Evolutionary conservation across 345 rosid species (phyloP).

Genomic region (Murraya paniculata): DNA sequence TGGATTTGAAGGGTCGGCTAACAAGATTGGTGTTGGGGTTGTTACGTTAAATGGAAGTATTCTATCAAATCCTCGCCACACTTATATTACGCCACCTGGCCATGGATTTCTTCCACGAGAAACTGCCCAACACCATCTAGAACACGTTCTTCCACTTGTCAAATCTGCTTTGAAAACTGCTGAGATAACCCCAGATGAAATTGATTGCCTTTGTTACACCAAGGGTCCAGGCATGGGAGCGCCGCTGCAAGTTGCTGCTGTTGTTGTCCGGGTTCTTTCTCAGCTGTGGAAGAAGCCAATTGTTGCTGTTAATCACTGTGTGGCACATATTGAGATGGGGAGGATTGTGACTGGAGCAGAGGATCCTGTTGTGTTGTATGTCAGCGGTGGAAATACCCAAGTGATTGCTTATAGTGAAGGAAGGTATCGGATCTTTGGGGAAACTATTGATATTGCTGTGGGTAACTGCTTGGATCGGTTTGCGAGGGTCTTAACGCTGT

Average conservation of each 20-base stretch:
- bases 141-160: slow-evolving; percentile 76
- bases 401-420: slow-evolving; percentile 98
- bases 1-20: slow-evolving; percentile 95
- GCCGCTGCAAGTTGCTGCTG: slow-evolving; percentile 72
- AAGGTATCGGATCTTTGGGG: slow-evolving; percentile 83
- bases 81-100: slow-evolving; percentile 93
- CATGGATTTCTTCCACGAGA: slow-evolving; percentile 96
- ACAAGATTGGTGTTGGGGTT: slow-evolving; percentile 90
- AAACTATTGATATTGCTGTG: slow-evolving; percentile 97
- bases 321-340: slow-evolving; percentile 99
- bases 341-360: slow-evolving; percentile 88
- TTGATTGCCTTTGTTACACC: slow-evolving; percentile 89
- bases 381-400: slow-evolving; percentile 98
- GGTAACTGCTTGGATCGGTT: slow-evolving; percentile 97
- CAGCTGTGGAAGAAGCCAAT: slow-evolving; percentile 89
- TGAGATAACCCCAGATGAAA: slow-evolving; percentile 57
- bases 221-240: slow-evolving; percentile 99
- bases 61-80: slow-evolving; percentile 91
- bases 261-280: slow-evolving; percentile 78
- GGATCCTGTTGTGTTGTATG: slow-evolving; percentile 94
- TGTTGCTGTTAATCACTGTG: slow-evolving; percentile 92
- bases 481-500: slow-evolving; percentile 81
- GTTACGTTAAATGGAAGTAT: slow-evolving; percentile 79
- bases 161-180: slow-evolving; percentile 69
- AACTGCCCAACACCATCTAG: slow-evolving; percentile 91